phyloP scores from a whole-genome alignment of 2,329 filamentous ascomycete species.

The Polytolypa hystricis region DNA sequence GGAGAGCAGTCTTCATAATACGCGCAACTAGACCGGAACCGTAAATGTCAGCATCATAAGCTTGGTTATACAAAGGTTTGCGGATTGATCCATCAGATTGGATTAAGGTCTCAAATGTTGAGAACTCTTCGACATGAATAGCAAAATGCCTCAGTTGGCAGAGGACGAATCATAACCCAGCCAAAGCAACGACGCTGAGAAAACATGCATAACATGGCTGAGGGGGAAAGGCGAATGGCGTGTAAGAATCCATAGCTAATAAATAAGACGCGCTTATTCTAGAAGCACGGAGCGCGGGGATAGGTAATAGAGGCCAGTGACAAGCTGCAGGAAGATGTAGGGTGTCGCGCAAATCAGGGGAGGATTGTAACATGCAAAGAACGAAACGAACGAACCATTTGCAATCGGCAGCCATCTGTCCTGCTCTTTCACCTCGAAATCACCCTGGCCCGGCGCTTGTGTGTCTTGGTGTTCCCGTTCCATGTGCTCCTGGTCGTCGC shows the following conservation, averaged over 20 bases:
- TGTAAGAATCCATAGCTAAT: too few relatives aligned
- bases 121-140: slow-evolving; percentile 10
- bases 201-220: slow-evolving; percentile 36
- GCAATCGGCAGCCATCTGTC: slow-evolving; percentile 99
- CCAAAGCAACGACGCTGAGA: too few relatives aligned
- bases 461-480: slow-evolving; percentile 55
- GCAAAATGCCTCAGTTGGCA: slow-evolving; percentile 3
- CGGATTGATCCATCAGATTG: too few relatives aligned
- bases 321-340: slow-evolving; percentile 13
- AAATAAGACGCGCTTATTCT: too few relatives aligned
- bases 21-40: slow-evolving; percentile 93
- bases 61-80: slow-evolving; percentile 19
- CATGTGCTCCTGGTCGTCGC: slow-evolving; percentile 85
- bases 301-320: slow-evolving; percentile 12
- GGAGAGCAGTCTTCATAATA: slow-evolving; percentile 96
- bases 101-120: too few relatives aligned
- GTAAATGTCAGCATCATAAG: slow-evolving; percentile 82
- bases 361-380: slow-evolving; percentile 21
- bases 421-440: slow-evolving; percentile 99
- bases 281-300: too few relatives aligned
- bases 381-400: slow-evolving; percentile 73
- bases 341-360: slow-evolving; percentile 44
- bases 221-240: slow-evolving; percentile 33
- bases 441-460: slow-evolving; percentile 66
- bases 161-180: slow-evolving; percentile 7